A percentile compares a stretch with the other conserved stretches of the same genome.
These are phyloP conservation scores for Carpinus viminea DNA, from an alignment of 306 rosid genomes.

Conservation along the genomic window DNA sequence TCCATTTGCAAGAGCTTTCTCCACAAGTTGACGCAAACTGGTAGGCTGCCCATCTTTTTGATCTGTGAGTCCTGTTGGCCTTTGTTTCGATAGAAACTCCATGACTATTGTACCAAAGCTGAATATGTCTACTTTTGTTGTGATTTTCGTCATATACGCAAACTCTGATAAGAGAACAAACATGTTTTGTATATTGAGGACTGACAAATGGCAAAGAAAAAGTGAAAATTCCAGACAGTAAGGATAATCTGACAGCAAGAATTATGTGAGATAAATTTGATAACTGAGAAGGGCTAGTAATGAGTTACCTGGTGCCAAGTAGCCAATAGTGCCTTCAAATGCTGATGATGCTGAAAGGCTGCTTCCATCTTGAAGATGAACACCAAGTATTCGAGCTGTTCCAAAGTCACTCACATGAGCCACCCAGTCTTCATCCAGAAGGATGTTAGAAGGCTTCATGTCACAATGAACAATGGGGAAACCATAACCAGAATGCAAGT, in stretches of 20 bases:
- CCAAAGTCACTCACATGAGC: constrained; percentile 96
- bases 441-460: constrained; percentile 84
- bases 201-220: background rate
- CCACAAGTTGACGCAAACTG: constrained; percentile 58
- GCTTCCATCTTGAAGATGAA: constrained; percentile 60
- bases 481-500: constrained; percentile 74
- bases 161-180: constrained; percentile 55
- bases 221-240: background rate
- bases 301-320: constrained; percentile 82
- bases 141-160: constrained; percentile 72
- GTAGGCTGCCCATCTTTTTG: constrained; percentile 51
- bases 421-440: constrained; percentile 68
- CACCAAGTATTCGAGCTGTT: constrained; percentile 80
- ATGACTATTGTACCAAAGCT: constrained; percentile 77
- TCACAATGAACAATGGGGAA: constrained; percentile 84
- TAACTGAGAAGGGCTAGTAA: constrained; percentile 9
- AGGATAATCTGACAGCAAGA: background rate
- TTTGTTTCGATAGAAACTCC: constrained; percentile 73
- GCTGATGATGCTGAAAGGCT: constrained; percentile 61
- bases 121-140: constrained; percentile 79
- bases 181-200: constrained; percentile 22
- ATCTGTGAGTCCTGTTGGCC: constrained; percentile 67
- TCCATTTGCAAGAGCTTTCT: constrained; percentile 59
- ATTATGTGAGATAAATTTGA: background rate
- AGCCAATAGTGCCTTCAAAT: constrained; percentile 81